Base-by-base conservation (phyloP, 73 alveolate genomes). In the Paramecium sonneborni region DNA sequence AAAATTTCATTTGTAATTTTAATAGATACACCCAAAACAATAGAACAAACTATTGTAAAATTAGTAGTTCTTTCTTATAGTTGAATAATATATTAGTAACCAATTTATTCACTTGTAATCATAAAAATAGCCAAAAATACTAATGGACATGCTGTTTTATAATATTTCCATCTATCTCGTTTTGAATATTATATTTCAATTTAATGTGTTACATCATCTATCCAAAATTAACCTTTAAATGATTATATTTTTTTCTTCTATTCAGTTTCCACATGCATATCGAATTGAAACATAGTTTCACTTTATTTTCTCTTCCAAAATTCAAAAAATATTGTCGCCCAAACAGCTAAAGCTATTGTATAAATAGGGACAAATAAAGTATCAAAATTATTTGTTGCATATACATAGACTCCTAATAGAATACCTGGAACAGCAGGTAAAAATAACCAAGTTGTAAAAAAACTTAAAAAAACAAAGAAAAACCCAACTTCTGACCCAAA, bases 261-360 rank as follows among this genome's bases (percentile, higher is more conserved):
- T 35, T 74, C 87, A 9, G 56, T 74, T 34, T 34, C 87, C 1
- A 74, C 44, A 74, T 74, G 87, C 58, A 74, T 74, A 74, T 74
- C 87, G 32, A 74, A 74, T 37, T 28, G 9, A 39, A 74, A 74
- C 56, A 39, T 39, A 15, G 87, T 34, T n/a, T 74, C 87, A 37
- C 87, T 74, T 21, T 74, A 35, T 20, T 74, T 62, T 12, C 87
- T 74, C 14, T 74, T 74, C 87, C 87, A 74, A 39, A 74, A 74
- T 74, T 74, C 87, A 74, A 74, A 74, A 35, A 74, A 74, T 11
- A 74, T 74, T 9, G 87, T 74, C 6, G 87, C 87, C 87, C 87
- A 74, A 62, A 62, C 84, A 34, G 67, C 87, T 20, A 74, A 39
- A 2, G 58, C 34, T 8, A 74, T 74, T 15, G 58, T 74, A 32